phyloP scores from a whole-genome alignment of 1,284 basidiomycete genomes.

The Hemileia vastatrix region DNA sequence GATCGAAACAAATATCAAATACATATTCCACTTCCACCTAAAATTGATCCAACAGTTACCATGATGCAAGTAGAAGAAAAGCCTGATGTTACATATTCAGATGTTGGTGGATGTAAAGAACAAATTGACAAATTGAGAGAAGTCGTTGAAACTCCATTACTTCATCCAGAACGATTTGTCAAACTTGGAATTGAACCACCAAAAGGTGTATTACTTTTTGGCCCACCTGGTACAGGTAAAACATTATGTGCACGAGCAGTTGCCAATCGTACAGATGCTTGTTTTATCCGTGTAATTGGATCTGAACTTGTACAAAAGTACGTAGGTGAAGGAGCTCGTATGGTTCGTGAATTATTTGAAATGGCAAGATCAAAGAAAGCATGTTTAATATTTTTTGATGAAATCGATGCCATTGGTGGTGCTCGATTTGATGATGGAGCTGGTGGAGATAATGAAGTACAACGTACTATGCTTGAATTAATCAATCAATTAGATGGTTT shows the following conservation, averaged over 20 bases:
- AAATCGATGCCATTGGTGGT: conserved; percentile 98
- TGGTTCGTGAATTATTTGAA: conserved; percentile 99
- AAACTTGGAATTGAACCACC: conserved; percentile 99
- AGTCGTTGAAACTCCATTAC: conserved; percentile 91
- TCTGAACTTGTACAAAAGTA: conserved; percentile 99
- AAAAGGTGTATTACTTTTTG: conserved; percentile 82
- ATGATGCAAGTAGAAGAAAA: conserved; percentile 51
- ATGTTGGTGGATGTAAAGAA: conserved; percentile 87
- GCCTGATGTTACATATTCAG: conserved; percentile 46
- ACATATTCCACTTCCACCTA: conserved; percentile 95
- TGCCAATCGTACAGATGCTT: conserved; percentile 89
- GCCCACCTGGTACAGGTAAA: conserved; percentile 95
- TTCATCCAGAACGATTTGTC: conserved; percentile 79
- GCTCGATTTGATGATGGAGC: conserved; percentile 99
- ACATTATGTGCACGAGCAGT: conserved; percentile 99
- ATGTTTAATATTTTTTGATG: conserved; percentile 98
- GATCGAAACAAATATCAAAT: conserved; percentile 97
- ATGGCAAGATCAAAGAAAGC: conserved; percentile 94
- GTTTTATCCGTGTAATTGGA: conserved; percentile 96
- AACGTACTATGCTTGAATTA: conserved; percentile 95
- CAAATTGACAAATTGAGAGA: conserved; percentile 99
- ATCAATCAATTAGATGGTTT: conserved; percentile 99
- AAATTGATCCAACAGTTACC: conserved; percentile 59
- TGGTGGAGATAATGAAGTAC: conserved; percentile 98
- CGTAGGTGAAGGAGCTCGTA: conserved; percentile 94